These are phyloP conservation scores for Tetracentron sinense DNA, from an alignment of 164 flowering plant genomes.

Conservation along the genomic window DNA sequence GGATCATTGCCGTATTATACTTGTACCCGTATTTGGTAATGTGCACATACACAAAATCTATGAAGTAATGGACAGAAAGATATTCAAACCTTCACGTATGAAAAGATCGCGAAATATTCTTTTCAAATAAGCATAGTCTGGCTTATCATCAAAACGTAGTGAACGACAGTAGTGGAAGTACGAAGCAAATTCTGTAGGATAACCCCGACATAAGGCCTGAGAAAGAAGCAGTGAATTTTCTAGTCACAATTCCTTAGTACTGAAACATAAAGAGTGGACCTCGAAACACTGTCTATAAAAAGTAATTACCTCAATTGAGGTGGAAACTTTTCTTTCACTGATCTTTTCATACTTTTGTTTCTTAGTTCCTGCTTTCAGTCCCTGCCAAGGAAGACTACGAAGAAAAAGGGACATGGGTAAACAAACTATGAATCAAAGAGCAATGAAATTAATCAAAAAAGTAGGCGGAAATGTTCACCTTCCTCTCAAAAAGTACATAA, in stretches of 20 bases:
- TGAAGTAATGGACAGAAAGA: neutral
- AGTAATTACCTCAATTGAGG: conserved; percentile 73
- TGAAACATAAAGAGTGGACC: neutral
- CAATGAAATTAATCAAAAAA: neutral
- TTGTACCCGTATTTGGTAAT: neutral
- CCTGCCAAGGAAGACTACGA: conserved; percentile 96
- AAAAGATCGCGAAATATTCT: conserved; percentile 94
- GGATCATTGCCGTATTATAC: too few species aligned
- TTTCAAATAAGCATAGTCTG: conserved; percentile 92
- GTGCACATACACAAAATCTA: neutral
- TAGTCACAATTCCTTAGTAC: conserved; percentile 10
- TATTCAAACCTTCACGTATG: conserved; percentile 83
- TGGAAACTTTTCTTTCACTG: conserved; percentile 85
- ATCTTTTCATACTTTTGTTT: conserved; percentile 93
- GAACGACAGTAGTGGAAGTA: conserved; percentile 96
- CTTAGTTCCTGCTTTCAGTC: conserved; percentile 90
- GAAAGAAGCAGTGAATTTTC: conserved; percentile 7
- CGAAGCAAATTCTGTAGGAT: conserved; percentile 94
- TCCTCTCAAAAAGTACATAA: conserved; percentile 90
- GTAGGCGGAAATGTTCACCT: conserved; percentile 38
- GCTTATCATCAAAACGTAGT: conserved; percentile 92
- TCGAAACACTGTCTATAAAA: neutral
- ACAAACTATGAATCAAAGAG: neutral
- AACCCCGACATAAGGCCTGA: conserved; percentile 84
- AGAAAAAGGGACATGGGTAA: conserved; percentile 8